Percentiles rank a stretch among this genome's conserved stretches.
Evolutionary conservation across 2,329 filamentous ascomycete species (phyloP).

Genomic region (Penicillium olsonii): DNA sequence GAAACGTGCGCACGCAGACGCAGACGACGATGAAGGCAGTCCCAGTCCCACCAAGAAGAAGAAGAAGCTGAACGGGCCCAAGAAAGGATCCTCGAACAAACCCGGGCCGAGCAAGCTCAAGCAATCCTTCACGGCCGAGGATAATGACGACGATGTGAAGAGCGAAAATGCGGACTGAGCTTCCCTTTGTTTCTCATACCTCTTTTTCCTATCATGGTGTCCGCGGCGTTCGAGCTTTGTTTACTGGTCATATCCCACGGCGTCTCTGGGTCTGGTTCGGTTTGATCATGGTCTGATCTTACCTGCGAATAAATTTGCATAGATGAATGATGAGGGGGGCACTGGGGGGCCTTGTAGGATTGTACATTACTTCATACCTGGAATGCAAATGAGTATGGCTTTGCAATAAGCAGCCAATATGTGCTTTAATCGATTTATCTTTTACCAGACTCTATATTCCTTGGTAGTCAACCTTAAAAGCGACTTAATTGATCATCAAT

Average conservation of each 20-base stretch:
- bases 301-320: slow-evolving; percentile 24
- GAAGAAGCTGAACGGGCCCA: slow-evolving; percentile 47
- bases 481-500: no score
- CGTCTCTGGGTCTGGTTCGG: slow-evolving; percentile 21
- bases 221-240: slow-evolving; percentile 13
- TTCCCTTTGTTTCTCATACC: slow-evolving; percentile 17
- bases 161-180: slow-evolving; percentile 36
- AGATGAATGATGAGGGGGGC: slow-evolving; percentile 30
- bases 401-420: slow-evolving; percentile 3
- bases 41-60: slow-evolving; percentile 53
- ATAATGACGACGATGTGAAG: slow-evolving; percentile 38
- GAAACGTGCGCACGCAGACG: slow-evolving; percentile 39
- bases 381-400: slow-evolving; percentile 13
- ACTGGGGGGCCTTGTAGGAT: slow-evolving; percentile 19
- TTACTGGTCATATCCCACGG: slow-evolving; percentile 18
- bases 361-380: slow-evolving; percentile 30
- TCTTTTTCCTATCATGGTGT: slow-evolving; percentile 17
- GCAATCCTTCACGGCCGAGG: slow-evolving; percentile 41
- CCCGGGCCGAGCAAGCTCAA: slow-evolving; percentile 45
- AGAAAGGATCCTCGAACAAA: slow-evolving; percentile 40
- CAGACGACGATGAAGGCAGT: slow-evolving; percentile 45
- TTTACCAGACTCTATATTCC: not conserved
- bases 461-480: no score
- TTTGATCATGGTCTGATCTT: slow-evolving; percentile 10
- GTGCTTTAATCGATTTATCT: not conserved